Evolutionary conservation across 1,139 yeast species (phyloP), one percentile per base, ranked within the genome.

Genomic region (Candida albicans): DNA sequence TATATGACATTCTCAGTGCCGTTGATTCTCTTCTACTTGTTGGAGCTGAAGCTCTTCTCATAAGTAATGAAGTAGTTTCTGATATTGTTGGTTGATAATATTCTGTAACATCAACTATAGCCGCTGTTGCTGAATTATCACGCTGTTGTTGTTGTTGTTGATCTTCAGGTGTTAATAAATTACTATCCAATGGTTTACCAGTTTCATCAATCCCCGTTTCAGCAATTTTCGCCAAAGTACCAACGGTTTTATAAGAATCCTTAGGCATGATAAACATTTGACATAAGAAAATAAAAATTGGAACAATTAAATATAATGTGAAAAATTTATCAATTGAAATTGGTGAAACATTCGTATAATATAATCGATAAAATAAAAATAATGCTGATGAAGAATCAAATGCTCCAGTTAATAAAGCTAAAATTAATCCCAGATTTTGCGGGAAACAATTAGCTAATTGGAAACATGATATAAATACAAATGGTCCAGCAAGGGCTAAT

Each of bases 201-300:
- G 75, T 65, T 54, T 84, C 88, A 62, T 84, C 89, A 24, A 84
- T 71, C 12, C 87, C 88, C 41, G 84, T 84, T 55, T 82, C 84
- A 7, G 82, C 81, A 42, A 84, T 73, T 54, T 83, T 82, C 22
- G 86, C 86, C 45, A 84, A 73, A 0, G 81, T 75, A 1, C 83
- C 88, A 34, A 81, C 69, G 0, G 91, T 83, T 58, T 85, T 85
- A 64, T 87, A 87, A 1, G 91, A 82, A 39, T 79, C 77, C 22
- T 58, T 67, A 6, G 97, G 97, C 96, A 91, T 89, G 26, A 90
- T 68, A 33, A 81, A 71, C 8, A 84, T 32, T 62, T 89, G 96
- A 53, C 93, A 87, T 1, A 81, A 35, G 10, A 87, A 64, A 39
- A 90, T 88, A 59, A 88, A 86, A 0, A 80, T 44, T 0, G 98